Base-by-base conservation (phyloP, 768 basidiomycete species). In the Lyophyllum atratum region DNA sequence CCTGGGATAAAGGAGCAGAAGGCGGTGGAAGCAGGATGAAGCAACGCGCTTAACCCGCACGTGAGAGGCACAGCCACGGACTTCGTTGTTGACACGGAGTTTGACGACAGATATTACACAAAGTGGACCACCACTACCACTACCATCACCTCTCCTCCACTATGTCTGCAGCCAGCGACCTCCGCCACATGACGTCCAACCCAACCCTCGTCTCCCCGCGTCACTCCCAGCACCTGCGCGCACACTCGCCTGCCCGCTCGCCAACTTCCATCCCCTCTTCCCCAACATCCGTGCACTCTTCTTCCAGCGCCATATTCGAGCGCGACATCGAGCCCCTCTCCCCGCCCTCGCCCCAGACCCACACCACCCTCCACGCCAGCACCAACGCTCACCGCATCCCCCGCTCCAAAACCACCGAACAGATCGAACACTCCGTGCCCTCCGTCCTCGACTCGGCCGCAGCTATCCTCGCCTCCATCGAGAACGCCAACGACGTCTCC, bases 301-400 rank as follows among this genome's bases (percentile, higher is more conserved):
- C 90, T 0, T 91, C 90, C 0, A 93, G 92, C 0, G 92, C 93
- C 34, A 95, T 95, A 55, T 95, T 95, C 58, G 93, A 95, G 72
- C 85, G 93, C 33, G 93, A 95, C 69, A 93, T 95, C 60, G 93
- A 94, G 62, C 87, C 87, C 49, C 70, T 72, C 64, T 74, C 70
- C 63, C 76, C 77, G 62, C 69, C 72, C 48, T 70, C 72, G 22
- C 72, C 79, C 1, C 53, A n/a, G 56, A 69, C 68, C 54, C 62
- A 64, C 53, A 2, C 46, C 25, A 28, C 46, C 26, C 39, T 15
- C 54, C 77, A 71, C 1, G 67, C 11, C 34, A 5, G 11, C 34
- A 5, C 64, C 25, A 87, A 91, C 65, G 90, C 91, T 0, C 91
- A 92, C 68, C 83, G 87, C 26, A 88, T 85, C 49, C 82, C 90